Base-by-base conservation (phyloP, 192 early-diverging fungal species). In the Rhizophagus sp. region DNA sequence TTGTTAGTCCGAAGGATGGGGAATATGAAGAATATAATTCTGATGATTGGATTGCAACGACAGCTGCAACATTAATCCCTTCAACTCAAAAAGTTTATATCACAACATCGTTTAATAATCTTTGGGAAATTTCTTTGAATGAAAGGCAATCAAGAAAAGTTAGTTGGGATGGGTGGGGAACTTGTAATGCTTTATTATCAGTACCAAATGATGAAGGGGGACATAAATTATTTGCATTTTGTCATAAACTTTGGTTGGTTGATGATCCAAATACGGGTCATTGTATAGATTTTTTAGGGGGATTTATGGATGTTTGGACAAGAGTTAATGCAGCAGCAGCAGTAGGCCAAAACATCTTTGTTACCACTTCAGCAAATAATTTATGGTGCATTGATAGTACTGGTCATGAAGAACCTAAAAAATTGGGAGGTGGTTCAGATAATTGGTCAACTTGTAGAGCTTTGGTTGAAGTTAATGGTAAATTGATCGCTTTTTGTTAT, bases 331-430 rank as follows among this genome's bases (percentile, higher is more conserved):
- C 78, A 8, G 67, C 78, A 1, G n/a, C 67, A 4, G 27, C 6
- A 24, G 15, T 79, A 11, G 78, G 67, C 12, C 5, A 61, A 24
- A 71, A 79, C 10, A 79, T 79, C 44, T 70, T 50, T 57, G 66
- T 50, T n/a, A 79, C 78, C 6, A 79, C 78, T 24, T 79, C 78
- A 4, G 78, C 78, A 11, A 79, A 79, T 79, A 79, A 79, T 71
- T 62, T 79, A 52, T 79, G 78, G 78, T 25, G 36, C n/a, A 30
- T 79, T 68, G 78, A 79, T 70, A 79, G 30, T n/a, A 25, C 36
- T 24, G 19, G 24, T 30, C 6, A 76, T 25, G 75, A 62, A 47
- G 61, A 74, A 49, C 27, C 62, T 10, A 57, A 52, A 25, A 79
- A 79, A 79, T 39, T 79, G 24, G 78, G 78, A 24, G 67, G 78